These are phyloP conservation scores for Candida germanica DNA, from an alignment of 805 yeast species.

Conservation along the genomic window DNA sequence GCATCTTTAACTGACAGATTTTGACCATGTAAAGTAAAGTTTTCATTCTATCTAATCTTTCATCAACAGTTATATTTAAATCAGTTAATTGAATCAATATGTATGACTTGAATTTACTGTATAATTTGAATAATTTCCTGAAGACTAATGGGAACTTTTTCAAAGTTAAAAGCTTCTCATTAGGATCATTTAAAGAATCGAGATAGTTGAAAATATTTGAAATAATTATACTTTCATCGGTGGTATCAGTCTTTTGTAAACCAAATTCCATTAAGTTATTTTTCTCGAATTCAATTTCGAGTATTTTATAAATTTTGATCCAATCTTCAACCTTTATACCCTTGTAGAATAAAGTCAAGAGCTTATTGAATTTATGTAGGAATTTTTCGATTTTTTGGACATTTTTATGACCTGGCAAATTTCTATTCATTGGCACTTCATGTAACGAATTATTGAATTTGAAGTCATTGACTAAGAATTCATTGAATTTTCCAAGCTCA, in stretches of 20 bases:
- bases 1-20: constrained; percentile 66
- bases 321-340: constrained; percentile 69
- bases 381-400: constrained; percentile 55
- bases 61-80: constrained; percentile 50
- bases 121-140: constrained; percentile 61
- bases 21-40: constrained; percentile 64
- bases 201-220: constrained; percentile 73
- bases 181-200: constrained; percentile 51
- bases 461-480: constrained; percentile 38
- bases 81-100: constrained; percentile 66
- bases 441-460: constrained; percentile 37
- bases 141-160: constrained; percentile 66
- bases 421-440: constrained; percentile 47
- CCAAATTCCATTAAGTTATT: constrained; percentile 57
- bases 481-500: constrained; percentile 38
- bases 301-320: constrained; percentile 67
- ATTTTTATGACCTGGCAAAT: constrained; percentile 44
- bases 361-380: constrained; percentile 59
- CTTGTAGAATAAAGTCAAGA: constrained; percentile 55
- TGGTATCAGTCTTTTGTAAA: constrained; percentile 33
- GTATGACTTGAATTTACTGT: constrained; percentile 62
- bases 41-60: constrained; percentile 66
- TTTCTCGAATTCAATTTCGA: constrained; percentile 67
- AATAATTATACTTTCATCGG: constrained; percentile 57
- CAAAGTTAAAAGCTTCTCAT: constrained; percentile 33